A percentile compares a stretch with the other conserved stretches of the same genome.
Evolutionary conservation across 2,329 filamentous ascomycete species (phyloP).

Genomic region (Pseudopyricularia cyperi): DNA sequence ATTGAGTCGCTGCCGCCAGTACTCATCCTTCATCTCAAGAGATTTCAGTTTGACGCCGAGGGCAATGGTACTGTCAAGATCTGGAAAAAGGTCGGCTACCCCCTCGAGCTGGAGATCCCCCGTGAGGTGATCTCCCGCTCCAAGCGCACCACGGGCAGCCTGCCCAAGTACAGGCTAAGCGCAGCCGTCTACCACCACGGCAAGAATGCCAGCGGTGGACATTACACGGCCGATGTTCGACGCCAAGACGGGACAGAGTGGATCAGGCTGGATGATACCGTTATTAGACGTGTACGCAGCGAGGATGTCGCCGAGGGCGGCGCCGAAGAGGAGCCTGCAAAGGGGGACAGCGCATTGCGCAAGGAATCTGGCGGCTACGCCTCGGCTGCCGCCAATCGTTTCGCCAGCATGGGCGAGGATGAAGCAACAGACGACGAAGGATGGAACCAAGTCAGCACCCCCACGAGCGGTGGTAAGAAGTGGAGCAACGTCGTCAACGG

Average conservation of each 20-base stretch:
- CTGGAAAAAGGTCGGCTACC: slow-evolving; percentile 96
- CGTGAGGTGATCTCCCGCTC: slow-evolving; percentile 74
- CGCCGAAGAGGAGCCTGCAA: slow-evolving; percentile 57
- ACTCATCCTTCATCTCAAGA: slow-evolving; percentile 88
- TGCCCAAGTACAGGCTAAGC: slow-evolving; percentile 75
- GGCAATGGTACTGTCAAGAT: slow-evolving; percentile 84
- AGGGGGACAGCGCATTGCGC: slow-evolving; percentile 43
- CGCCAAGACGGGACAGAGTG: slow-evolving; percentile 92
- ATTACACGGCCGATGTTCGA: slow-evolving; percentile 95
- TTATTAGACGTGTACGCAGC: slow-evolving; percentile 70
- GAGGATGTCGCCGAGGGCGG: slow-evolving; percentile 84
- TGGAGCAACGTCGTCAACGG: slow-evolving; percentile 62
- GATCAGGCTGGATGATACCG: slow-evolving; percentile 90
- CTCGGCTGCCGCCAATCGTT: slow-evolving; percentile 52
- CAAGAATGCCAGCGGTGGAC: slow-evolving; percentile 88
- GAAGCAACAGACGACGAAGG: slow-evolving; percentile 48
- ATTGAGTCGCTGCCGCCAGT: slow-evolving; percentile 87
- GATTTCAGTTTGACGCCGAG: slow-evolving; percentile 86
- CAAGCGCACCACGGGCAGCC: slow-evolving; percentile 53
- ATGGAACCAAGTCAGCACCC: slow-evolving; percentile 68
- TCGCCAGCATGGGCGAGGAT: slow-evolving; percentile 55
- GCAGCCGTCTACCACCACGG: slow-evolving; percentile 95
- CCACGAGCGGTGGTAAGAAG: slow-evolving; percentile 57
- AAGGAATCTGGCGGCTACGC: slow-evolving; percentile 34
- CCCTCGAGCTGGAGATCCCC: slow-evolving; percentile 85